A percentile compares a stretch with the other conserved stretches of the same genome.
These are phyloP conservation scores for Fusarium piperis DNA, from an alignment of 2,329 filamentous ascomycete species.

Conservation along the genomic window DNA sequence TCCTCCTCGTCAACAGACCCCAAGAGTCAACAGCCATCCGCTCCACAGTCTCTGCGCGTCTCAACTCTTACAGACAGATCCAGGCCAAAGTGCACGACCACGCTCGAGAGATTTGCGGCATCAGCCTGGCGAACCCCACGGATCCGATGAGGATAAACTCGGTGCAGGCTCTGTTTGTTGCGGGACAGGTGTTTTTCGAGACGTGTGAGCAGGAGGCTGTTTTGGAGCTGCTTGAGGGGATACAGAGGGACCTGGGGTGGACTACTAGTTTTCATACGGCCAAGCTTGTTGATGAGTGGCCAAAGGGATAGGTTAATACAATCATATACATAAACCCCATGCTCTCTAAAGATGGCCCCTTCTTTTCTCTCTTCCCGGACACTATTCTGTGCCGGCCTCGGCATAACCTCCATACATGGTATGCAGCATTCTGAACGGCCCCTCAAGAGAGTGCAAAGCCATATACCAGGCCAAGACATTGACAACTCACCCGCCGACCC, in stretches of 20 bases:
- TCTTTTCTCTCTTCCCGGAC: too few relatives aligned
- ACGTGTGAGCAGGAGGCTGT: slow-evolving; percentile 65
- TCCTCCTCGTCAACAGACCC: slow-evolving; percentile 64
- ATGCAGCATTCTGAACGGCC: neutral
- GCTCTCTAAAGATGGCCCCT: neutral
- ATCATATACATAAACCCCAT: neutral
- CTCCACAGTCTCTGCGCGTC: slow-evolving; percentile 33
- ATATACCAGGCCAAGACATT: neutral
- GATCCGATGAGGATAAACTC: slow-evolving; percentile 34
- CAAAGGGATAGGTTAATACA: neutral
- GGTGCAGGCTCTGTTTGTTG: slow-evolving; percentile 35
- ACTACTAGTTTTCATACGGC: slow-evolving; percentile 54
- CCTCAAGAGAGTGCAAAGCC: neutral
- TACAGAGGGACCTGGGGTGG: slow-evolving; percentile 72
- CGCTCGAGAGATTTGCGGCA: slow-evolving; percentile 35
- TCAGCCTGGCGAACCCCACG: slow-evolving; percentile 30
- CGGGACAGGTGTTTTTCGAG: slow-evolving; percentile 47
- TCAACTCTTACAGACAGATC: slow-evolving; percentile 30
- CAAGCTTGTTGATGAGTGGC: slow-evolving; percentile 34
- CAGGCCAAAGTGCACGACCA: slow-evolving; percentile 25
- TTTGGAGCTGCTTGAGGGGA: slow-evolving; percentile 63
- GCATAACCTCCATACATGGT: neutral
- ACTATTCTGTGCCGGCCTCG: neutral
- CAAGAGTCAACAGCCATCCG: slow-evolving; percentile 39
- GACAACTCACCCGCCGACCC: neutral